Evolutionary conservation across 192 early-diverging fungal species (phyloP).

Genomic region (Coemansia sp.): DNA sequence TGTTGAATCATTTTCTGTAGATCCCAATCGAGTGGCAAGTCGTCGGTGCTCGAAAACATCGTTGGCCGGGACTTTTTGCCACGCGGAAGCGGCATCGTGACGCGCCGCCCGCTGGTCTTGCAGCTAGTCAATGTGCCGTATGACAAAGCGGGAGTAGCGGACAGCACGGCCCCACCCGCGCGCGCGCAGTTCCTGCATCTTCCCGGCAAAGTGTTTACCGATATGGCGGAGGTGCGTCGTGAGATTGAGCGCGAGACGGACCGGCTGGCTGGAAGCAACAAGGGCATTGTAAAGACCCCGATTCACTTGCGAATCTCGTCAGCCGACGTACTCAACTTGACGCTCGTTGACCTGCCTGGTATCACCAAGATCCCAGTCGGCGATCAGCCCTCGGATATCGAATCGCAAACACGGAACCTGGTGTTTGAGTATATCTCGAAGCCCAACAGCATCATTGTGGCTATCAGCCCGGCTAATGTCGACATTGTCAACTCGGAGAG

Average conservation of each 20-base stretch:
- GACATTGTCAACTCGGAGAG: slow-evolving; percentile 84
- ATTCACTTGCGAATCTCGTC: slow-evolving; percentile 78
- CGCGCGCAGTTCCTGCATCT: slow-evolving; percentile 74
- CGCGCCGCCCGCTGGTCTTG: slow-evolving; percentile 75
- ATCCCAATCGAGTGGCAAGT: slow-evolving; percentile 90
- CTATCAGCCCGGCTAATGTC: slow-evolving; percentile 77
- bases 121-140: slow-evolving; percentile 67
- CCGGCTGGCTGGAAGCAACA: slow-evolving; percentile 75
- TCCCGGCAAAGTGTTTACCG: slow-evolving; percentile 71
- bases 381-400: slow-evolving; percentile 81
- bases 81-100: slow-evolving; percentile 84
- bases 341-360: slow-evolving; percentile 81
- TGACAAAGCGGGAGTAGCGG: not conserved
- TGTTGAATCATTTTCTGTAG: slow-evolving; percentile 23
- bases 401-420: slow-evolving; percentile 73
- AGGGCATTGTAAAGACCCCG: slow-evolving; percentile 72
- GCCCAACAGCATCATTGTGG: slow-evolving; percentile 82
- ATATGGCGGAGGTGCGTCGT: slow-evolving; percentile 72
- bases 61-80: slow-evolving; percentile 98
- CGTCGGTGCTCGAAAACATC: slow-evolving; percentile 96
- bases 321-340: slow-evolving; percentile 72
- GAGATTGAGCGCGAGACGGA: slow-evolving; percentile 82
- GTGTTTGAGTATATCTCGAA: slow-evolving; percentile 78
- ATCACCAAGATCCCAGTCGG: slow-evolving; percentile 75
- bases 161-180: slow-evolving; percentile 6